Evolutionary conservation across 495 filamentous ascomycete species (phyloP), one percentile per base, ranked within the genome.

Genomic region (Barbatosphaeria neglecta): DNA sequence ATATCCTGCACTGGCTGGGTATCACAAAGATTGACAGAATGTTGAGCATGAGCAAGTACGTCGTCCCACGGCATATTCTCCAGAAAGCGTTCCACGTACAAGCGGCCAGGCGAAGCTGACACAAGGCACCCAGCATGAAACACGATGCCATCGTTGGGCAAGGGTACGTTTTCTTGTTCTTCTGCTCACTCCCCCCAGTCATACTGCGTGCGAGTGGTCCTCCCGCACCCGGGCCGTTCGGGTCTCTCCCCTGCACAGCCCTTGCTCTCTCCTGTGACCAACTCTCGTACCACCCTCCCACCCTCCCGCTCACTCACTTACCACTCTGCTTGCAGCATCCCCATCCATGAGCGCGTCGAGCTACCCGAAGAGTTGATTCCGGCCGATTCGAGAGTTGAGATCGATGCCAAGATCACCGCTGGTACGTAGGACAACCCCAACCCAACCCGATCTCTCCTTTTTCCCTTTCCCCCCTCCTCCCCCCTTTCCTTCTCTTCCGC

Each of bases 21-120:
- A 95, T 98, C 58, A 93, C 83, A 66, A 97, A 97, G 74, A 97
- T 98, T 61, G 92, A 97, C 64, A 78, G 88, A 37, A 97, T 98
- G 92, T 74, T 98, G 42, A 93, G 86, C 65, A 97, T 98, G 92
- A 92, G 86, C 60, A 93, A 96, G 83, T 86, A 58, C 72, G 81
- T 76, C 28, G 20, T 37, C 43, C 50, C 45, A 22, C 15, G 16
- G 11, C 18, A 23, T 20, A 13, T 23, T 41, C 19, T 22, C 28
- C 28, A 11, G 28, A 13, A 13, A 2, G 2, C 6, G 37, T 46
- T 27, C 27, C 37, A 22, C 4, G 19, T 7, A 18, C 18, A 22
- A 5, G 11, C 2, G n/a, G n/a, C 37, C 17, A 19, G 37, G 51
- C 44, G 53, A 49, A 51, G 23, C 46, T 48, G 33, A 41, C 44